phyloP scores from a whole-genome alignment of 805 yeast genomes.

The Yarrowia alimentaria region DNA sequence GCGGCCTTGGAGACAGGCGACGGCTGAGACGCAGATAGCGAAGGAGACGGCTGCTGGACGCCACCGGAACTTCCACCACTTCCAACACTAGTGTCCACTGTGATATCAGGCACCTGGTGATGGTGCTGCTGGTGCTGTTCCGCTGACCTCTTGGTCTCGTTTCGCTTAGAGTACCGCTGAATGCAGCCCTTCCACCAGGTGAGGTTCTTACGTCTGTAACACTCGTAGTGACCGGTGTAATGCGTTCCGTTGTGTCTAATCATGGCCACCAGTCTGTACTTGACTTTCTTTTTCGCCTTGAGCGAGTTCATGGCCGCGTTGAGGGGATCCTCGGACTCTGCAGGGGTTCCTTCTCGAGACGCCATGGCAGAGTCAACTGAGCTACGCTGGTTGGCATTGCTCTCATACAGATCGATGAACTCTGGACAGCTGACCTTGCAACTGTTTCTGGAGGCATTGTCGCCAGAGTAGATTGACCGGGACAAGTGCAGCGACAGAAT shows the following conservation, averaged over 20 bases:
- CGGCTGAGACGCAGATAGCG: conserved; percentile 27
- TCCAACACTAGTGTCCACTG: conserved; percentile 6
- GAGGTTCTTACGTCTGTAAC: conserved; percentile 64
- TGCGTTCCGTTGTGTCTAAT: conserved; percentile 89
- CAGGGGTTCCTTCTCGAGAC: background rate
- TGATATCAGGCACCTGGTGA: background rate
- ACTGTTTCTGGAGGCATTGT: conserved; percentile 66
- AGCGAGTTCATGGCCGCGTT: conserved; percentile 4
- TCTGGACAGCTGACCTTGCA: conserved; percentile 71
- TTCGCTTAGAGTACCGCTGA: conserved; percentile 15
- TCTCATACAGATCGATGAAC: conserved; percentile 43
- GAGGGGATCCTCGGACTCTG: conserved; percentile 40
- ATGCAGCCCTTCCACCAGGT: conserved; percentile 33
- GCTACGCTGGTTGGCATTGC: conserved; percentile 31
- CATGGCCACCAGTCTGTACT: conserved; percentile 65
- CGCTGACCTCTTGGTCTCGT: too few species aligned
- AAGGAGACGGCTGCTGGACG: conserved; percentile 19
- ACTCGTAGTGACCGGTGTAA: conserved; percentile 85
- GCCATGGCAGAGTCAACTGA: too few species aligned
- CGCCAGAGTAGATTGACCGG: conserved; percentile 72
- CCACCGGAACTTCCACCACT: too few species aligned
- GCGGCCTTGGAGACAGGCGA: conserved; percentile 18
- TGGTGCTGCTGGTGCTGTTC: too few species aligned
- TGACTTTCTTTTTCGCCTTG: conserved; percentile 34
- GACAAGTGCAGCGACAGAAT: conserved; percentile 79